Percentiles rank a stretch among this genome's conserved stretches.
phyloP scores from a whole-genome alignment of 305 asterid species.

The Fraxinus paxiana region DNA sequence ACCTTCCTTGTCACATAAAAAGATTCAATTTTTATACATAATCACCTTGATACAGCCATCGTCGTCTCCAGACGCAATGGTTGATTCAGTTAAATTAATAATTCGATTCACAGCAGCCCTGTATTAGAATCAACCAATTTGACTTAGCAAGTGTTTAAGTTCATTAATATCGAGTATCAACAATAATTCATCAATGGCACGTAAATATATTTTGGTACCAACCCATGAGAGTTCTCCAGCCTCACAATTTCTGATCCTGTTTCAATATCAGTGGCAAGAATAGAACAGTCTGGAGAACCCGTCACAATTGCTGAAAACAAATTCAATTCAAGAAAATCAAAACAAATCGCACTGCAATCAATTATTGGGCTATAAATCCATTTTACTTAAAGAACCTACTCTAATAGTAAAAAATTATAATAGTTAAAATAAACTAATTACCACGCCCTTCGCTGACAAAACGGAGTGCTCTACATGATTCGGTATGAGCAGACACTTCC shows the following conservation, averaged over 20 bases:
- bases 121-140: conserved; percentile 22
- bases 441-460: conserved; percentile 82
- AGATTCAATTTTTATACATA: neutral
- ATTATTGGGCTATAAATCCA: neutral
- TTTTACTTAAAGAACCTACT: neutral
- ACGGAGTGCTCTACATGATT: conserved; percentile 82
- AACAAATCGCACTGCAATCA: neutral
- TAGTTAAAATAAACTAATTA: conserved; percentile 21
- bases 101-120: conserved; percentile 82
- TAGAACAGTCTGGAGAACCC: conserved; percentile 85
- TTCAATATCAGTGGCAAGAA: conserved; percentile 82
- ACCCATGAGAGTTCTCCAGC: conserved; percentile 77
- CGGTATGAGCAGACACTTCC: conserved; percentile 71
- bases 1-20: neutral
- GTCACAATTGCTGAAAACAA: conserved; percentile 55
- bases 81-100: conserved; percentile 72
- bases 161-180: neutral
- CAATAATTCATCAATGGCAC: neutral
- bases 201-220: conserved; percentile 21
- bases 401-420: neutral
- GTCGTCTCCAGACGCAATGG: conserved; percentile 88
- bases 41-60: conserved; percentile 80
- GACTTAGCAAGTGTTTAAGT: neutral
- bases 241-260: conserved; percentile 69
- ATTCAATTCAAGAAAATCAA: conserved; percentile 4